Evolutionary conservation across 75 land plant genomes (phyloP), one percentile per base, ranked within the genome.

Genomic region (Selaginella tamariscina): DNA sequence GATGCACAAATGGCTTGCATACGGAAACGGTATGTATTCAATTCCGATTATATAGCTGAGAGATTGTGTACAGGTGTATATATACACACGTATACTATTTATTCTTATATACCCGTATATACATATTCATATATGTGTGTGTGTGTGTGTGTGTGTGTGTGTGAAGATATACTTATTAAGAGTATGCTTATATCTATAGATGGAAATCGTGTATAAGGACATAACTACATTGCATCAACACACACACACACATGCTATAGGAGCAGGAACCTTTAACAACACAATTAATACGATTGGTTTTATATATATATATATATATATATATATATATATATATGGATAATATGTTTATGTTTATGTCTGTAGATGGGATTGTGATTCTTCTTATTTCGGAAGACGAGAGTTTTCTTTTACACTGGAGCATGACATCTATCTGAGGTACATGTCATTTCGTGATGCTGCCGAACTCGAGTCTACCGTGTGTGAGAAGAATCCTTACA

Each of bases 191-290:
- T 68, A 1, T 57, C 32, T 23, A 67, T 78, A 94, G 98, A 94
- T 87, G 88, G 88, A 49, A 94, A 85, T 68, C 98, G 89, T 76
- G 96, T 86, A 32, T 85, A n/a, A n/a, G n/a, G n/a, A n/a, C n/a
- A n/a, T n/a, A n/a, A n/a, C n/a, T n/a, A n/a, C n/a, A n/a, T n/a
- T n/a, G n/a, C n/a, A n/a, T n/a, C n/a, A n/a, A n/a, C n/a, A n/a
- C n/a, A n/a, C n/a, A n/a, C n/a, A n/a, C n/a, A n/a, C n/a, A n/a
- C n/a, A n/a, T n/a, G n/a, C n/a, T n/a, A n/a, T n/a, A n/a, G n/a
- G n/a, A n/a, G n/a, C n/a, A n/a, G n/a, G n/a, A n/a, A n/a, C n/a
- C n/a, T n/a, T n/a, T n/a, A n/a, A n/a, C n/a, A n/a, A n/a, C n/a
- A n/a, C n/a, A n/a, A n/a, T n/a, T n/a, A n/a, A n/a, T n/a, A n/a